Evolutionary conservation across 345 rosid species (phyloP), one percentile per base, ranked within the genome.

Genomic region (Salix caprea): DNA sequence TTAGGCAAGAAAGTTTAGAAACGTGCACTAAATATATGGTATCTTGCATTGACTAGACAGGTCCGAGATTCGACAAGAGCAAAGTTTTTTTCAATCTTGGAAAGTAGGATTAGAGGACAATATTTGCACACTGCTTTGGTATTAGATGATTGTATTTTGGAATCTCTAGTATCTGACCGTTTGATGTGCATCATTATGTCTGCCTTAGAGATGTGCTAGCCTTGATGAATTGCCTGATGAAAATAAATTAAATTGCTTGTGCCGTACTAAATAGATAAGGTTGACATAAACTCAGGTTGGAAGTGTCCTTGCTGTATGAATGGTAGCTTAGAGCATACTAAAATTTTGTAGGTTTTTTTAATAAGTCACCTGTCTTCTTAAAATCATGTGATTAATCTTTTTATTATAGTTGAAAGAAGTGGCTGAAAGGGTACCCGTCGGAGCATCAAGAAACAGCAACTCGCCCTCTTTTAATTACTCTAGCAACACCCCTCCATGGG

Each of bases 401-500:
- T 32, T 78, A n/a, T 82, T 67, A 73, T 80, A 88, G 89, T 77
- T 88, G 78, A 82, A 73, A 70, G 84, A 81, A 36, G 52, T 76
- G 73, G 77, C 77, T 48, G 86, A 80, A 76, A 78, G 74, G 70
- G 77, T 76, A 28, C 77, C 84, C 7, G 76, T 80, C 44, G 83
- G 80, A 76, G 71, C 77, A 44, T 70, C 79, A 4, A 76, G 70
- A 62, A 76, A 50, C 66, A 80, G 52, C 72, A 75, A 56, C 72
- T 76, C 67, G 39, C 79, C 76, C 5, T 70, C 76, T 34, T 72
- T 44, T 67, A 24, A 19, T 3, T 72, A 34, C 62, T 56, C 56
- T 68, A 56, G 30, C 46, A 50, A 69, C 44, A 71, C 76, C 40
- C 72, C 72, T 23, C 73, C 69, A 30, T 16, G 42, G 26, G 83